phyloP scores from a whole-genome alignment of 768 basidiomycete species.

The Fistulinella prunicolor region DNA sequence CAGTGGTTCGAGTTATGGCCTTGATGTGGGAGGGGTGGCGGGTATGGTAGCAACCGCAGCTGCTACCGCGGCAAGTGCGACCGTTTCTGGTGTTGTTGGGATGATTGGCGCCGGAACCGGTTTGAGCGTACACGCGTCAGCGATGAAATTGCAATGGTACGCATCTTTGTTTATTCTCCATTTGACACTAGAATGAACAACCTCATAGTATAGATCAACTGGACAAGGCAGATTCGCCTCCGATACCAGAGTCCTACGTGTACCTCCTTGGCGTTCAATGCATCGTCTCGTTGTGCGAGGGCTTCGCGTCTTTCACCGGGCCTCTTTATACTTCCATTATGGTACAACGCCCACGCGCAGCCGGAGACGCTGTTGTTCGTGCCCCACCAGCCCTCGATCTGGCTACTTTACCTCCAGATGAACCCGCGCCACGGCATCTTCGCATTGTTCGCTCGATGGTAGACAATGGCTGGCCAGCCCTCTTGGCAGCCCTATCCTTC shows the following conservation, averaged over 20 bases:
- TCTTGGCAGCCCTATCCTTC: constrained; percentile 88
- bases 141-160: constrained; percentile 91
- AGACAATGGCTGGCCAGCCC: constrained; percentile 86
- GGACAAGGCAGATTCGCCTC: constrained; percentile 93
- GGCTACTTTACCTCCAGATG: constrained; percentile 49
- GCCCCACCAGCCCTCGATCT: constrained; percentile 75
- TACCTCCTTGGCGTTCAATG: constrained; percentile 91
- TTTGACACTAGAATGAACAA: background rate
- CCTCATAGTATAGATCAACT: constrained; percentile 86
- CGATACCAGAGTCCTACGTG: constrained; percentile 90
- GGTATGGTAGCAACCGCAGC: constrained; percentile 84
- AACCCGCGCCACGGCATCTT: constrained; percentile 55
- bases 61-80: constrained; percentile 78
- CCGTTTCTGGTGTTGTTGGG: constrained; percentile 79
- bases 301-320: constrained; percentile 69
- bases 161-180: constrained; percentile 21
- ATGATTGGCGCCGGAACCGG: constrained; percentile 76
- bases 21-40: constrained; percentile 67
- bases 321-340: constrained; percentile 74
- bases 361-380: constrained; percentile 62
- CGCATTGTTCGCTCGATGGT: constrained; percentile 72
- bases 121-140: constrained; percentile 66
- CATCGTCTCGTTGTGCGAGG: constrained; percentile 81
- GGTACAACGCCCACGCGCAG: constrained; percentile 58
- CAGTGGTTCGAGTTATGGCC: constrained; percentile 40